Base-by-base conservation (phyloP, 257 asterid genomes). In the Paraleonurus japonicus region DNA sequence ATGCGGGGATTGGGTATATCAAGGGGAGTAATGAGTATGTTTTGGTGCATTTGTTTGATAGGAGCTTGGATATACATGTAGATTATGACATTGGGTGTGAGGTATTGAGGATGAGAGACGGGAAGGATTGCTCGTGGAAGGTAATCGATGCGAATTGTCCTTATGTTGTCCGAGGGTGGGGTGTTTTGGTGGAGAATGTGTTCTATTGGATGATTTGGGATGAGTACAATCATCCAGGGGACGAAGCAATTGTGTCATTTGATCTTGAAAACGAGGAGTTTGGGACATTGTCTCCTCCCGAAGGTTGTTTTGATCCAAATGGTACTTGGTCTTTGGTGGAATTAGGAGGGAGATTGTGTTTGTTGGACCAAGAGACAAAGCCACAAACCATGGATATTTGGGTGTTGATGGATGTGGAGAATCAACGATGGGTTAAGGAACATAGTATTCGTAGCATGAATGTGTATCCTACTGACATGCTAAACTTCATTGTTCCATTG, bases 161-260 rank as follows among this genome's bases (percentile, higher is more conserved):
- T 0, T 84, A 70, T 79, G 81, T 74, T 0, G 85, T 86, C 4
- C 81, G 87, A 13, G 87, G 87, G 1, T 86, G 92, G 83, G 92
- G 87, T 0, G 89, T 86, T 13, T 69, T 84, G 82, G 86, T 84
- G 62, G 81, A 75, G 30, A 78, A 79, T 57, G 82, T 73, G 53
- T 86, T 80, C 47, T 82, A 82, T 81, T 87, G 88, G 89, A 86
- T 84, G 89, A 80, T 84, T 66, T 84, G 90, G 88, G 88, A 84
- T 30, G 87, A 77, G 54, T 87, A 79, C 32, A 43, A 66, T 73
- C 81, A 76, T 27, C 74, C 74, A 0, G 87, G 70, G 9, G 84
- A 80, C 30, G 88, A 79, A 33, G 89, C 85, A 13, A 84, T 84
- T 13, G 75, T 86, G 27, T 76, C 81, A 0, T 86, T 86, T 64